phyloP scores from a whole-genome alignment of 352 stramenopile species.

The Globisporangium cystogenes region DNA sequence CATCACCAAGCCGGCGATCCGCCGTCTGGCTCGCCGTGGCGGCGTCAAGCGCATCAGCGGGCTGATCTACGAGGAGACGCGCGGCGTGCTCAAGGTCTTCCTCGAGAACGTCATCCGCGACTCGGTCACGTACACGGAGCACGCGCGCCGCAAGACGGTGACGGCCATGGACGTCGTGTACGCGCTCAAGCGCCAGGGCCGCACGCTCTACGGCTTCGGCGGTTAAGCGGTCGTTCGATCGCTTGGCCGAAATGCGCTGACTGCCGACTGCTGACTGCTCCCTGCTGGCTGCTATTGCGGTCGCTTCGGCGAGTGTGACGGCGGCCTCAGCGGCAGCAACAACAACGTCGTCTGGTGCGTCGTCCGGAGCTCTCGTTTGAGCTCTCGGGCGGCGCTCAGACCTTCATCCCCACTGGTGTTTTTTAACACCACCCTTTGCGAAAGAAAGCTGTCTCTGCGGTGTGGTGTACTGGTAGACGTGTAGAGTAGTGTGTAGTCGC shows the following conservation, averaged over 20 bases:
- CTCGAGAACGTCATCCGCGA: constrained; percentile 98
- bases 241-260: no score
- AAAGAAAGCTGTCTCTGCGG: constrained; percentile 9
- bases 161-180: constrained; percentile 98
- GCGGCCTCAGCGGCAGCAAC: not conserved
- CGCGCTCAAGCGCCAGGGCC: constrained; percentile 96
- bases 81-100: constrained; percentile 98
- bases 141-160: constrained; percentile 95
- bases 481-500: no score
- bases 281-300: not conserved
- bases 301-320: no score
- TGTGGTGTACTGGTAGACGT: no score
- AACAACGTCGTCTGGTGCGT: not conserved
- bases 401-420: constrained; percentile 28
- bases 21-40: constrained; percentile 96
- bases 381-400: not conserved
- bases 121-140: constrained; percentile 95
- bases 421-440: constrained; percentile 45
- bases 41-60: constrained; percentile 98
- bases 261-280: no score
- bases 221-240: constrained; percentile 34
- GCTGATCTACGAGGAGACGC: constrained; percentile 98
- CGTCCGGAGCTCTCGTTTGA: not conserved
- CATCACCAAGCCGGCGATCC: constrained; percentile 95
- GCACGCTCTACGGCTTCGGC: constrained; percentile 94